Percentiles rank a stretch among this genome's conserved stretches.
These are phyloP conservation scores for Arthrobotrys iridis DNA, from an alignment of 2,329 filamentous ascomycete species.

Conservation along the genomic window DNA sequence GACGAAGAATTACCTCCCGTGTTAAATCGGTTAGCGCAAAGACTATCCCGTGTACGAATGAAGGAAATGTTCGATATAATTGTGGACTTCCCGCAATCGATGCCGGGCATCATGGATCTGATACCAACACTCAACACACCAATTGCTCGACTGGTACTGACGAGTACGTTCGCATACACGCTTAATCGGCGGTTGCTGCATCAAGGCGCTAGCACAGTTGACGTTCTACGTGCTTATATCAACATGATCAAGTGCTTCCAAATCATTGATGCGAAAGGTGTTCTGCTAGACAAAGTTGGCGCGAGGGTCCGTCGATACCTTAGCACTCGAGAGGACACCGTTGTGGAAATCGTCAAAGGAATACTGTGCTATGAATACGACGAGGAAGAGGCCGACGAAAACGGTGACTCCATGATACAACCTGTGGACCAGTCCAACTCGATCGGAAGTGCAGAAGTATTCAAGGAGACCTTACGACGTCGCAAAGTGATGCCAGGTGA, in stretches of 20 bases:
- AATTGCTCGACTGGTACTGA: conserved; percentile 70
- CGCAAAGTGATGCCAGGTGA: conserved; percentile 35
- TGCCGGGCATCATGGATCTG: conserved; percentile 75
- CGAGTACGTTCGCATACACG: conserved; percentile 73
- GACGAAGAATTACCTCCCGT: conserved; percentile 35
- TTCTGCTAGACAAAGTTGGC: conserved; percentile 74
- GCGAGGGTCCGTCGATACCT: conserved; percentile 72
- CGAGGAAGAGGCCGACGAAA: conserved; percentile 38
- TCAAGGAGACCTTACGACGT: conserved; percentile 37
- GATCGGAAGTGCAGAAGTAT: conserved; percentile 1
- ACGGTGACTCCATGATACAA: neutral
- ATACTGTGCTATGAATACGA: conserved; percentile 65
- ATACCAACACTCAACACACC: conserved; percentile 59
- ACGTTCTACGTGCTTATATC: conserved; percentile 75
- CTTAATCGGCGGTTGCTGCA: conserved; percentile 76
- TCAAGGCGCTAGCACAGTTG: conserved; percentile 73
- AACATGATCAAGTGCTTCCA: conserved; percentile 73
- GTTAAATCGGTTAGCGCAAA: conserved; percentile 60
- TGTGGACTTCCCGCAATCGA: conserved; percentile 76
- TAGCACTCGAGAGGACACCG: conserved; percentile 72
- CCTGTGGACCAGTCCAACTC: neutral
- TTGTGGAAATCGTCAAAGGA: conserved; percentile 72
- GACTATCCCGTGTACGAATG: conserved; percentile 74
- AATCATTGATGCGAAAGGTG: conserved; percentile 72
- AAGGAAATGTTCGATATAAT: conserved; percentile 82